These are phyloP conservation scores for Erysimum cheiranthoides DNA, from an alignment of 345 rosid genomes.

Conservation along the genomic window DNA sequence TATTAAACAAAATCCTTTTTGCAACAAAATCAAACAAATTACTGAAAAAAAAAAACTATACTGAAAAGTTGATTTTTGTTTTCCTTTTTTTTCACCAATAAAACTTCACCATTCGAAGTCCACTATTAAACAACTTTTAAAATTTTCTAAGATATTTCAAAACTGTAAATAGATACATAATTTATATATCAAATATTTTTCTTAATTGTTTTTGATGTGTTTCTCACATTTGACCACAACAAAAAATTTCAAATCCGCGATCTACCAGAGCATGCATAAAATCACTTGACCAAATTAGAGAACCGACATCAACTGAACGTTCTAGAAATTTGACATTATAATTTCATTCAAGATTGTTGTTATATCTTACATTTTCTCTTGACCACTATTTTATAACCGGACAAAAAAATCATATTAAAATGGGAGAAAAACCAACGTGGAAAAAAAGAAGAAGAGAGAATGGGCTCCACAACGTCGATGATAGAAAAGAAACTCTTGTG, in stretches of 20 bases:
- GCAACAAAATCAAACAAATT: too few species aligned
- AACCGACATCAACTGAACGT: slow-evolving; percentile 36
- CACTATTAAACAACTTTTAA: not conserved
- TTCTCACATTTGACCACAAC: not conserved
- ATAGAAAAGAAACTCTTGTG: slow-evolving; percentile 33
- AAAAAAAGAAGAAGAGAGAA: not conserved
- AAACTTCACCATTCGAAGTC: too few species aligned
- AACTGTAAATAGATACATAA: not conserved
- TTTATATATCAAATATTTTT: too few species aligned
- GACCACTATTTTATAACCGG: slow-evolving; percentile 15
- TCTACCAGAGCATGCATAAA: not conserved
- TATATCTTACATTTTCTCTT: not conserved
- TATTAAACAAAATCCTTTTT: too few species aligned
- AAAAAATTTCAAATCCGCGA: not conserved
- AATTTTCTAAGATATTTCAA: too few species aligned
- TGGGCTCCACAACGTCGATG: slow-evolving; percentile 22
- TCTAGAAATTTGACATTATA: slow-evolving; percentile 20
- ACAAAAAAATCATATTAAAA: not conserved
- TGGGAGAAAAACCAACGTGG: slow-evolving; percentile 1
- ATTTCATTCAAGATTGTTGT: not conserved
- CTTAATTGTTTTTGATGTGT: too few species aligned
- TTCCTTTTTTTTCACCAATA: too few species aligned
- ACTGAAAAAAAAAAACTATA: too few species aligned
- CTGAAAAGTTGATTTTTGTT: too few species aligned
- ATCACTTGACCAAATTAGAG: slow-evolving; percentile 24